A percentile compares a stretch with the other conserved stretches of the same genome.
Evolutionary conservation across 1,284 basidiomycete species (phyloP).

Genomic region (Gomphus bonarii): DNA sequence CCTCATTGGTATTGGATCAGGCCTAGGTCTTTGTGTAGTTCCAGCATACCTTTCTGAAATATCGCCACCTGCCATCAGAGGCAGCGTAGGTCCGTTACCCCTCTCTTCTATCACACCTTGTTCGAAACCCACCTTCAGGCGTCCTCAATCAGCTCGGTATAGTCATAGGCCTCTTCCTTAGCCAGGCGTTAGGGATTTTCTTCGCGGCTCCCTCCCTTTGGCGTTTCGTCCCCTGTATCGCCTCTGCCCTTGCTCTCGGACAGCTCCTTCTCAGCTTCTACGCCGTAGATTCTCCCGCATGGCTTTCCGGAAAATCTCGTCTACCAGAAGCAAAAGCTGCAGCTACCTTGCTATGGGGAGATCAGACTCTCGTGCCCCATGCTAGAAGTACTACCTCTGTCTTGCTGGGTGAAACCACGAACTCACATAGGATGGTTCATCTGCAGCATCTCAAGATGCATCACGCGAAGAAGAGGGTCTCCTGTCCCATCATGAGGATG

Average conservation of each 20-base stretch:
- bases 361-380: constrained; percentile 11
- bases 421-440: neutral
- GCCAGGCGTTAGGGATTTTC: constrained; percentile 57
- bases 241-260: constrained; percentile 42
- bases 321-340: constrained; percentile 38
- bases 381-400: constrained; percentile 10
- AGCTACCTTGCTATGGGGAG: constrained; percentile 43
- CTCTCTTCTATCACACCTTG: constrained; percentile 8
- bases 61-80: constrained; percentile 61
- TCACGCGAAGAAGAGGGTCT: constrained; percentile 24
- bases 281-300: constrained; percentile 61
- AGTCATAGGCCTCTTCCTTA: constrained; percentile 74
- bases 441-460: constrained; percentile 28
- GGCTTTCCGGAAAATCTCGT: constrained; percentile 43
- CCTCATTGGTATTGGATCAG: constrained; percentile 71
- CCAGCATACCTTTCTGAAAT: constrained; percentile 82
- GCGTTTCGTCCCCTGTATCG: constrained; percentile 66
- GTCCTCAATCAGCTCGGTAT: constrained; percentile 85
- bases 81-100: constrained; percentile 46
- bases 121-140: constrained; percentile 32
- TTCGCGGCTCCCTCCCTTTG: constrained; percentile 57
- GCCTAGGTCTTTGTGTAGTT: constrained; percentile 77
- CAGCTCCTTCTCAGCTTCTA: constrained; percentile 48
- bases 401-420: neutral
- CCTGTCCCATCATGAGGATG: constrained; percentile 12